Evolutionary conservation across 148 eudicot genomes (phyloP).

Genomic region (Vaccinium macrocarpon): DNA sequence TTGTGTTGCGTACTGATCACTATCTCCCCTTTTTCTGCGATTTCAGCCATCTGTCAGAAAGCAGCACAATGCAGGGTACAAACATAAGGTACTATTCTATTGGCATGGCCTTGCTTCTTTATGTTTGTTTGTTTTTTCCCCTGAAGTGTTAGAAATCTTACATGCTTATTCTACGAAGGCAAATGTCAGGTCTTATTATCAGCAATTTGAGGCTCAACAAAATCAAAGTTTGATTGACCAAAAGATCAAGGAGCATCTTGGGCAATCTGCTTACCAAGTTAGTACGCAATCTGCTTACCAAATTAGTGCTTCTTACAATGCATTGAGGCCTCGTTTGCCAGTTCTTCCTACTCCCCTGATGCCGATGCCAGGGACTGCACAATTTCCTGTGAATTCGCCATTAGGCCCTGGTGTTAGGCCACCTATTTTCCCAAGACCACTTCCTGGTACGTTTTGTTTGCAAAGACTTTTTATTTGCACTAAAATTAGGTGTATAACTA

Average conservation of each 20-base stretch:
- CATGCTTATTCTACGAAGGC: constrained; percentile 41
- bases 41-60: constrained; percentile 88
- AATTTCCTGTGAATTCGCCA: constrained; percentile 37
- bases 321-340: constrained; percentile 52
- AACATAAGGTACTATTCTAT: constrained; percentile 62
- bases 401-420: constrained; percentile 54
- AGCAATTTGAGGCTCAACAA: constrained; percentile 87
- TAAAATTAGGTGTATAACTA: too few relatives aligned
- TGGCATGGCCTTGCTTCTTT: background rate
- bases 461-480: too few relatives aligned
- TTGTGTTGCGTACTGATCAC: too few relatives aligned
- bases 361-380: constrained; percentile 43
- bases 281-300: constrained; percentile 15
- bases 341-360: constrained; percentile 56
- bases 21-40: background rate
- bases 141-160: background rate
- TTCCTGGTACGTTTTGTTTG: background rate
- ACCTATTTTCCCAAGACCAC: constrained; percentile 75
- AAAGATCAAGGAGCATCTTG: constrained; percentile 88
- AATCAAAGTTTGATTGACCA: constrained; percentile 86
- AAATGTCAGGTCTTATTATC: constrained; percentile 71
- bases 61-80: constrained; percentile 96
- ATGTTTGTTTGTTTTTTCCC: background rate
- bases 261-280: constrained; percentile 64
- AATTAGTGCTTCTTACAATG: constrained; percentile 58